Evolutionary conservation across 345 rosid species (phyloP).

Genomic region (Populus deltoides): DNA sequence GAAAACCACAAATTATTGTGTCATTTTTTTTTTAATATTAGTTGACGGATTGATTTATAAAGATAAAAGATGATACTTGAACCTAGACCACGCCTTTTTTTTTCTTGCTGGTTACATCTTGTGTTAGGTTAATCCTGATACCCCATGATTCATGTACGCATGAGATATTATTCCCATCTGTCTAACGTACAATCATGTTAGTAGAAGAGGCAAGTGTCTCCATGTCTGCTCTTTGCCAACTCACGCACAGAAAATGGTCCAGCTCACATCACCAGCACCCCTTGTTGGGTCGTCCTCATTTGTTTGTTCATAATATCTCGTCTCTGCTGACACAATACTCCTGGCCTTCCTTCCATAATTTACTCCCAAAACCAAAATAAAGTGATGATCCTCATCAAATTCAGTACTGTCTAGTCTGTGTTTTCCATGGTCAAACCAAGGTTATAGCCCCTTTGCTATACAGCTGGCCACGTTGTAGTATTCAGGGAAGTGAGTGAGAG

Average conservation of each 20-base stretch:
- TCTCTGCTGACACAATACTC: not conserved
- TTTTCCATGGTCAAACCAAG: not conserved
- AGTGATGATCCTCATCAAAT: not conserved
- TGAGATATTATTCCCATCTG: not conserved
- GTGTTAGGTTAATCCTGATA: too few species aligned
- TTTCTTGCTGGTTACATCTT: too few species aligned
- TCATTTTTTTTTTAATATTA: too few species aligned
- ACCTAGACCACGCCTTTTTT: too few species aligned
- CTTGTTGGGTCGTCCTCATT: not conserved
- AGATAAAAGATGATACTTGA: too few species aligned
- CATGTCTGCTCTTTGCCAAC: conserved; percentile 25
- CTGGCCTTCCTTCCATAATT: not conserved
- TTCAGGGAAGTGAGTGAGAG: not conserved
- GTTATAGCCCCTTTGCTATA: not conserved
- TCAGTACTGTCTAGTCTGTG: not conserved
- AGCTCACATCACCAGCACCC: conserved; percentile 29
- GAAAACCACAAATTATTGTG: not conserved
- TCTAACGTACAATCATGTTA: not conserved
- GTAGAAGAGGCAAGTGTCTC: not conserved
- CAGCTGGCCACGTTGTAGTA: conserved; percentile 49
- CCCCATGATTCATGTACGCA: too few species aligned
- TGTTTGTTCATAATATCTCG: not conserved
- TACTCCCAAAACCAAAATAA: not conserved
- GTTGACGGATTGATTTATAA: too few species aligned
- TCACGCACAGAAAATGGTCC: conserved; percentile 23